Evolutionary conservation across 768 basidiomycete species (phyloP).

Genomic region (Naematelia aurantialba): DNA sequence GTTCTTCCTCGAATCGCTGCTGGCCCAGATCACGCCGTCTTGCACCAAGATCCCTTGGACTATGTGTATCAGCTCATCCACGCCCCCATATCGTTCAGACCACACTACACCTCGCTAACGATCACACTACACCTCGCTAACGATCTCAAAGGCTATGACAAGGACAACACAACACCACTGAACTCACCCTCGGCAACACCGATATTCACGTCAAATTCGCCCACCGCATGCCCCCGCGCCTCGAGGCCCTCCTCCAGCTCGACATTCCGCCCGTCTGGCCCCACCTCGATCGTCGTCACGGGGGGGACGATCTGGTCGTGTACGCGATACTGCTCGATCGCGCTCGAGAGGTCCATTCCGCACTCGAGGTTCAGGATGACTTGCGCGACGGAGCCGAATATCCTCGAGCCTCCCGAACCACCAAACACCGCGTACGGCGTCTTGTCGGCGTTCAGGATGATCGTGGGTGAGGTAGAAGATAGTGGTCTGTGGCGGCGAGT

Average conservation of each 20-base stretch:
- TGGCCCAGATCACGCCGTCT: constrained; percentile 65
- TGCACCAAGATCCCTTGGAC: constrained; percentile 64
- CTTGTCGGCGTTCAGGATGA: constrained; percentile 72
- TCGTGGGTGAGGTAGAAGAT: constrained; percentile 76
- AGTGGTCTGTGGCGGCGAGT: constrained; percentile 59
- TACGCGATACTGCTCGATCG: constrained; percentile 77
- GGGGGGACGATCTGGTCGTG: constrained; percentile 82
- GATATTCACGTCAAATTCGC: constrained; percentile 66
- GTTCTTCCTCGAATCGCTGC: constrained; percentile 87
- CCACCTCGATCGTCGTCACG: constrained; percentile 47
- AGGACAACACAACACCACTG: not conserved
- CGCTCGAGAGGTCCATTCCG: constrained; percentile 72
- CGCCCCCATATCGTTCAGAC: not conserved
- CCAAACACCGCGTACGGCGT: constrained; percentile 71
- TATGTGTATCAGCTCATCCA: not conserved
- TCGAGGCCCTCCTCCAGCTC: constrained; percentile 60
- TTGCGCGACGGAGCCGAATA: constrained; percentile 76
- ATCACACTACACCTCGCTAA: not conserved
- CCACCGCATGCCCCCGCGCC: constrained; percentile 67
- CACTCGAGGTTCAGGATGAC: constrained; percentile 67
- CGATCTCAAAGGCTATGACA: not conserved
- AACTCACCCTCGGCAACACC: constrained; percentile 45
- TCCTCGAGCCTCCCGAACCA: constrained; percentile 81
- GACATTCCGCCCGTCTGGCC: constrained; percentile 54
- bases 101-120: not conserved